Conservation (phyloP, 768 basidiomycete genomes). For the Crepidotus variabilis region DNA sequence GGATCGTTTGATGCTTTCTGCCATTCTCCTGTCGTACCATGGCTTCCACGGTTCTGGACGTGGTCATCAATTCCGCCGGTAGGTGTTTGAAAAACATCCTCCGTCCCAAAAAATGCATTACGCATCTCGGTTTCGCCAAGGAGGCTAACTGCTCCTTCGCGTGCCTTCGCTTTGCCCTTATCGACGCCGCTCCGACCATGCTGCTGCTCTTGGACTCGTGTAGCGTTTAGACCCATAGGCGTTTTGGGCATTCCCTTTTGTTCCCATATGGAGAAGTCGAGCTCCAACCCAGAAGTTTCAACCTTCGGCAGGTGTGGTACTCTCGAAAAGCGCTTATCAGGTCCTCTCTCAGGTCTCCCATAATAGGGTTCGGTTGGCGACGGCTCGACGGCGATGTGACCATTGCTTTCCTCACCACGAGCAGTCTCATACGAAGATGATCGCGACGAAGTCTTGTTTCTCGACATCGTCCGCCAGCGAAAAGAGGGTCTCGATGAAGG, state of each 20-base stretch:
- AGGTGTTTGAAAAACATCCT: constrained; percentile 8
- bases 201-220: neutral
- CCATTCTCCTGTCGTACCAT: constrained; percentile 3
- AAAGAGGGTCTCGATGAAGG: neutral
- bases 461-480: too few relatives aligned
- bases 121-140: constrained; percentile 13
- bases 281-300: constrained; percentile 27
- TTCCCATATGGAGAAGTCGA: constrained; percentile 24
- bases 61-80: constrained; percentile 2
- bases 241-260: neutral
- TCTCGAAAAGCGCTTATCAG: constrained; percentile 12
- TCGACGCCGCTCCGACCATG: neutral
- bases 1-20: neutral
- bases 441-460: constrained; percentile 9
- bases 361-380: constrained; percentile 10
- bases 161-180: constrained; percentile 6
- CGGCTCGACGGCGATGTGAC: neutral
- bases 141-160: neutral
- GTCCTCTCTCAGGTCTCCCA: constrained; percentile 9
- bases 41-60: constrained; percentile 6
- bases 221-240: neutral
- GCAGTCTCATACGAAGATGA: constrained; percentile 23
- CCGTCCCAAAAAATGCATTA: constrained; percentile 4
- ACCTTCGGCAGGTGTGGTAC: constrained; percentile 20
- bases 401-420: neutral